Base-by-base conservation (phyloP, 163 green algal species). In the Trebouxia gelatinosa region DNA sequence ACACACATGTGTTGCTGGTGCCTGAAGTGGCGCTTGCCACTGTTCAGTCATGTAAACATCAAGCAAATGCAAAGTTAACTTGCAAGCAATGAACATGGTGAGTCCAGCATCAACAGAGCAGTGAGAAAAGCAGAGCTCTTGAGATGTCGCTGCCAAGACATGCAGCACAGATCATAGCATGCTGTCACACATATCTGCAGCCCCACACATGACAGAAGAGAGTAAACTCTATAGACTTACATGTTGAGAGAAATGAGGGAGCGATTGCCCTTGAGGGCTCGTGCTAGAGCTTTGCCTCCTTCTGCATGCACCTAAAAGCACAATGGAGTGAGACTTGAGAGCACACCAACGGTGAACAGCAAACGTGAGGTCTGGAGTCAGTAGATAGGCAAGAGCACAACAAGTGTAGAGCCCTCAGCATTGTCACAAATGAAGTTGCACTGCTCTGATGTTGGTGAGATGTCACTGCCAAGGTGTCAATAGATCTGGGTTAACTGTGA, bases 251-350 rank as follows among this genome's bases (percentile, higher is more conserved):
- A 78, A 4, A 81, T 74, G 9, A 90, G 71, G 6, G 80, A 81
- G 13, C 78, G 46, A 79, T 91, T 93, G 54, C 58, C 78, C 37
- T 84, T 83, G 29, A 96, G 75, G 0, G 88, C 87, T 21, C 87
- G 77, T 0, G 87, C 91, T 4, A 96, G 81, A 5, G 89, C 87
- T 34, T 89, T 83, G 51, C 86, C 88, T 38, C 88, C 85, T 65
- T 93, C 90, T n/a, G 80, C 74, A 77, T 92, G 88, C 16, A 95
- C 84, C 77, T 90, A 78, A 19, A 78, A 6, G 7, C 6, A n/a
- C n/a, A n/a, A n/a, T n/a, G n/a, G n/a, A n/a, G n/a, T n/a, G n/a
- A n/a, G n/a, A n/a, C n/a, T n/a, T n/a, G n/a, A n/a, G n/a, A n/a
- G n/a, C n/a, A n/a, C n/a, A n/a, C n/a, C n/a, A n/a, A n/a, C n/a